These are phyloP conservation scores for Cercospora sp. DNA, from an alignment of 2,329 filamentous ascomycete genomes.

Conservation along the genomic window DNA sequence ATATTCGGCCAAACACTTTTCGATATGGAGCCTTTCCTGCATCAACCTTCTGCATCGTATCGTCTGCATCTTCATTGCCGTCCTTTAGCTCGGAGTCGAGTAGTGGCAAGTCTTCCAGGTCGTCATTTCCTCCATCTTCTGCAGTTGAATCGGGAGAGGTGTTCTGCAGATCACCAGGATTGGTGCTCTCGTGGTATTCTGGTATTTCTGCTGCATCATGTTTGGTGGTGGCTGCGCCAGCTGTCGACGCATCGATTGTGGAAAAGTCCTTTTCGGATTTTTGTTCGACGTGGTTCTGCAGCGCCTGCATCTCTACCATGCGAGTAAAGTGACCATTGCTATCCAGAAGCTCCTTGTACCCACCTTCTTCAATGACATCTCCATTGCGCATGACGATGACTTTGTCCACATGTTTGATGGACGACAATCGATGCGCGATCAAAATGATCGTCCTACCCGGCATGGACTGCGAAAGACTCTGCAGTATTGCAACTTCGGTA, in stretches of 20 bases:
- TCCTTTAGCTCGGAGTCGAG: constrained; percentile 3
- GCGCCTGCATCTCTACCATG: constrained; percentile 11
- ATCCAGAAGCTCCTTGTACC: constrained; percentile 30
- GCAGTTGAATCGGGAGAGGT: not conserved
- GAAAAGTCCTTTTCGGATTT: not conserved
- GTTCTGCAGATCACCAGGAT: not conserved
- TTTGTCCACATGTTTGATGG: constrained; percentile 39
- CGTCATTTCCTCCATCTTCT: not conserved
- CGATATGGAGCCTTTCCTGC: not conserved
- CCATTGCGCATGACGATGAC: constrained; percentile 45
- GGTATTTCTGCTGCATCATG: not conserved
- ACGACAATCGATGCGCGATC: constrained; percentile 44
- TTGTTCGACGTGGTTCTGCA: not conserved
- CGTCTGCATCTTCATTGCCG: not conserved
- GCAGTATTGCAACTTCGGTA: constrained; percentile 33
- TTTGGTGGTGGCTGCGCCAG: not conserved
- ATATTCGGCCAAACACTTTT: not conserved
- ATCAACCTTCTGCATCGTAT: not conserved
- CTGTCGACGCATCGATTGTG: not conserved
- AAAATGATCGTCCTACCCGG: constrained; percentile 42
- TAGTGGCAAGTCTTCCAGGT: constrained; percentile 5
- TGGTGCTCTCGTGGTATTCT: not conserved
- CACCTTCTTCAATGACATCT: constrained; percentile 42
- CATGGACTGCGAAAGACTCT: constrained; percentile 59
- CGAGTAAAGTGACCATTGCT: constrained; percentile 3